Evolutionary conservation across 2,329 filamentous ascomycete genomes (phyloP), one percentile per base, ranked within the genome.

Genomic region (Fusarium heterosporum): DNA sequence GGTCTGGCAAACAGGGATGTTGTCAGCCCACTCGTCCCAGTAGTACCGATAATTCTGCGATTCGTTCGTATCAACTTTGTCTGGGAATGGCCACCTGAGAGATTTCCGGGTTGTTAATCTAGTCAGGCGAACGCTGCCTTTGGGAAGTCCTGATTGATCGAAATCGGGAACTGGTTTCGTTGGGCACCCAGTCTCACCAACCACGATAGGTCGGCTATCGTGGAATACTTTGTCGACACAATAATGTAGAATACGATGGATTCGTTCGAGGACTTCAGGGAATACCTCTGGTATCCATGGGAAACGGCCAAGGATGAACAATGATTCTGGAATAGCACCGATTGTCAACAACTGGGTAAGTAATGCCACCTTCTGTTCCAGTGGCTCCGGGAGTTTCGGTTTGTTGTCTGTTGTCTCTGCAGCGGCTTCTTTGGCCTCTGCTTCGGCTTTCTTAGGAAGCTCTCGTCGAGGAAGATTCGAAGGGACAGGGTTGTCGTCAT

Each of bases 1-100:
- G 3, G 84, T 91, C 76, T 97, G 94, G 74, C 96, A 99, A 19
- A 97, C 81, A 1, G 96, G 96, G 43, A 99, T 85, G 66, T 96
- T 97, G 78, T 98, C 95, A 4, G 89, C 85, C 96, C 96, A 99
- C 71, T 98, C 96, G 60, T 97, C 93, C 89, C 96, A 97, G 78
- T 99, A 99, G 76, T 96, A 98, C 32, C 91, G 88, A 76, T 97
- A 98, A 51, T 91, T 87, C n/a, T 86, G 85, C 19, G 90, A 89
- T 69, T 93, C 92, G 54, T 89, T 89, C 26, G 88, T 88, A 73
- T 96, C 92, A 66, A 85, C 85, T 69, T 88, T 89, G 71, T 97
- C 94, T 7, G 93, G 88, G 71, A 91, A 90, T 6, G 93, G 91
- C 95, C 95, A 97, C 63, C 92, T 87, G 66, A 96, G 82, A 16